Conservation (phyloP, 148 eudicot species). For the Cornus suecica region DNA sequence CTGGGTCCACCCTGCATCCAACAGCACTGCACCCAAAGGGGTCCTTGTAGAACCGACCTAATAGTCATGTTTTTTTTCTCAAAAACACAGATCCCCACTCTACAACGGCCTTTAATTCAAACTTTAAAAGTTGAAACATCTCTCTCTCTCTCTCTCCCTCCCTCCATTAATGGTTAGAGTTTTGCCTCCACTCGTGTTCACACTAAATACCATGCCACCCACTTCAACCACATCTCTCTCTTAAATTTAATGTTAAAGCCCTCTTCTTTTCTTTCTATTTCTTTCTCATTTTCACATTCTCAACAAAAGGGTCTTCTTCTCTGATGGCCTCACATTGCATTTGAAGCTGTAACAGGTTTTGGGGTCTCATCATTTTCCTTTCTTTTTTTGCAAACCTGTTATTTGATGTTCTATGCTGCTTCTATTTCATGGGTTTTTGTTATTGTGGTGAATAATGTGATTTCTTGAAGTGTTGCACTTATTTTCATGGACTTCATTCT, state of each 20-base stretch:
- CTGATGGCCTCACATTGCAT: background rate
- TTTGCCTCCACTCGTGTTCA: background rate
- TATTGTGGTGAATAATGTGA: background rate
- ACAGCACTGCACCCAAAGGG: too few species aligned
- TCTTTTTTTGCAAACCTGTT: background rate
- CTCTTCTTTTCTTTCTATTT: background rate
- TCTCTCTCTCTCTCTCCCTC: background rate
- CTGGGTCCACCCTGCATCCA: too few species aligned
- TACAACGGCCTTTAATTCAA: slow-evolving; percentile 12
- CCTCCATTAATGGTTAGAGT: background rate
- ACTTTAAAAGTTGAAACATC: slow-evolving; percentile 5
- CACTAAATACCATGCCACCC: background rate
- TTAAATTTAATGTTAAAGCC: too few species aligned
- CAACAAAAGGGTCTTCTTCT: slow-evolving; percentile 1
- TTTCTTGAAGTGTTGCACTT: background rate
- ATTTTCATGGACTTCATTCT: background rate
- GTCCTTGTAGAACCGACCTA: too few species aligned
- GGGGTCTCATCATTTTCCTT: slow-evolving; percentile 1
- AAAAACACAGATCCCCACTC: background rate
- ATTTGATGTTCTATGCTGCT: background rate
- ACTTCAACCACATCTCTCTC: background rate
- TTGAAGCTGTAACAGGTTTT: background rate
- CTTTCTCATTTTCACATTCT: background rate
- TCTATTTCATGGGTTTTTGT: background rate
- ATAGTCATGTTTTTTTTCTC: background rate